These are phyloP conservation scores for Blastomyces emzantsi DNA, from an alignment of 2,329 filamentous ascomycete genomes.

Conservation along the genomic window DNA sequence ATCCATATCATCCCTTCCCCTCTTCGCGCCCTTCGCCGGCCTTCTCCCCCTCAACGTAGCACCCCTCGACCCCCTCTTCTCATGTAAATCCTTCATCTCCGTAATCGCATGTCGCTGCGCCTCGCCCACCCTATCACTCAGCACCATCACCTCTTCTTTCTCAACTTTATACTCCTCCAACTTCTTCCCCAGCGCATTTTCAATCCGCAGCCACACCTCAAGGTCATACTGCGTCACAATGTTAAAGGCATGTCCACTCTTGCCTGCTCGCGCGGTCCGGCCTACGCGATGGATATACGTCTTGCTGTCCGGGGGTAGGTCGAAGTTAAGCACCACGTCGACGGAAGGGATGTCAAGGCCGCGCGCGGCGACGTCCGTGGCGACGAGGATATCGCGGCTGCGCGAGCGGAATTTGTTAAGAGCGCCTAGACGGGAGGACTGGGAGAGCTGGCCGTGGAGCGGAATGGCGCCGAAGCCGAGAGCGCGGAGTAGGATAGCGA, in stretches of 20 bases:
- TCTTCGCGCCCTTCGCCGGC: constrained; percentile 44
- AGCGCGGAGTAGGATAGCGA: constrained; percentile 71
- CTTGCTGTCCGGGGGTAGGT: constrained; percentile 74
- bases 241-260: constrained; percentile 69
- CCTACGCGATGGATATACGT: constrained; percentile 87
- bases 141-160: constrained; percentile 77
- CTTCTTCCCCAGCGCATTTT: constrained; percentile 71
- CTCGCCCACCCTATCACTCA: constrained; percentile 67
- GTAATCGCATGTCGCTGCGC: constrained; percentile 68
- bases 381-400: constrained; percentile 76
- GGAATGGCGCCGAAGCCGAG: constrained; percentile 88
- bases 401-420: constrained; percentile 81
- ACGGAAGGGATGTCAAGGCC: constrained; percentile 87
- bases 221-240: constrained; percentile 83
- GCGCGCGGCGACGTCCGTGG: constrained; percentile 82
- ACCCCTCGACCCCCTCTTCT: constrained; percentile 49
- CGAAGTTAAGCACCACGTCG: constrained; percentile 75
- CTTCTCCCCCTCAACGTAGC: constrained; percentile 44
- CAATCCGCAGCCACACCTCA: constrained; percentile 71
- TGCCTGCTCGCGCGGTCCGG: constrained; percentile 76
- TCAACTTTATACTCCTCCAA: constrained; percentile 58
- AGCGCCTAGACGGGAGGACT: constrained; percentile 76
- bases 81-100: constrained; percentile 73
- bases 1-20: constrained; percentile 60
- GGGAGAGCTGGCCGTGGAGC: constrained; percentile 82